These are phyloP conservation scores for Magnolia kwangsiensis DNA, from an alignment of 164 flowering plant genomes.

Conservation along the genomic window DNA sequence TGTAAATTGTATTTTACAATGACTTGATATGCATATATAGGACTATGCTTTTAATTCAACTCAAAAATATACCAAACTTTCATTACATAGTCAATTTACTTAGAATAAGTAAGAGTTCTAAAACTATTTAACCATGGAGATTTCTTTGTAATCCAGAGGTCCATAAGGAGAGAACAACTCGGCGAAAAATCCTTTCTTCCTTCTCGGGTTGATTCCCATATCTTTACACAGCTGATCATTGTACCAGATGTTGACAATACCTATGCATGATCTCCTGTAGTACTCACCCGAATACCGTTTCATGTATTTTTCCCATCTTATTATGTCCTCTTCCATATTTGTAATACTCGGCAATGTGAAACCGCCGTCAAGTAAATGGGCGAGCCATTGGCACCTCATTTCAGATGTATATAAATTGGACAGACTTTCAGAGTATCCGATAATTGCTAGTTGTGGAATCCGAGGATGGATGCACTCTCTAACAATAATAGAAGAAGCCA, in stretches of 20 bases:
- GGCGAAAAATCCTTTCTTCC: slow-evolving; percentile 53
- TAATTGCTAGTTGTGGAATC: slow-evolving; percentile 57
- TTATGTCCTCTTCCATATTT: slow-evolving; percentile 51
- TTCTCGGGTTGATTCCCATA: slow-evolving; percentile 59
- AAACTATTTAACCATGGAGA: neutral
- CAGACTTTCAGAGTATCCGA: slow-evolving; percentile 52
- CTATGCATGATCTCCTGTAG: slow-evolving; percentile 45
- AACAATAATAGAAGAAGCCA: neutral
- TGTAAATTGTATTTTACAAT: too few relatives aligned
- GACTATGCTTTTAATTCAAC: too few relatives aligned
- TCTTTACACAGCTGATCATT: slow-evolving; percentile 71
- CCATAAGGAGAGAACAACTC: slow-evolving; percentile 62
- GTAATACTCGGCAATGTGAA: slow-evolving; percentile 40
- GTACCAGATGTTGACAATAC: slow-evolving; percentile 57
- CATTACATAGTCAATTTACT: too few relatives aligned
- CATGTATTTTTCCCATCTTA: slow-evolving; percentile 44
- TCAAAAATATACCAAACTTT: too few relatives aligned
- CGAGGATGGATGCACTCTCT: slow-evolving; percentile 56
- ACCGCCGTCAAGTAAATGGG: slow-evolving; percentile 26
- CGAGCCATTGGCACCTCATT: slow-evolving; percentile 55
- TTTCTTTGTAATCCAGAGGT: slow-evolving; percentile 43
- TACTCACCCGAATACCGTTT: slow-evolving; percentile 30
- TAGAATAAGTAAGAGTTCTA: too few relatives aligned
- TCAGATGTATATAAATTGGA: slow-evolving; percentile 59
- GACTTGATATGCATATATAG: too few relatives aligned